These are phyloP conservation scores for Tricholoma sp. DNA, from an alignment of 768 basidiomycete genomes.

Conservation along the genomic window DNA sequence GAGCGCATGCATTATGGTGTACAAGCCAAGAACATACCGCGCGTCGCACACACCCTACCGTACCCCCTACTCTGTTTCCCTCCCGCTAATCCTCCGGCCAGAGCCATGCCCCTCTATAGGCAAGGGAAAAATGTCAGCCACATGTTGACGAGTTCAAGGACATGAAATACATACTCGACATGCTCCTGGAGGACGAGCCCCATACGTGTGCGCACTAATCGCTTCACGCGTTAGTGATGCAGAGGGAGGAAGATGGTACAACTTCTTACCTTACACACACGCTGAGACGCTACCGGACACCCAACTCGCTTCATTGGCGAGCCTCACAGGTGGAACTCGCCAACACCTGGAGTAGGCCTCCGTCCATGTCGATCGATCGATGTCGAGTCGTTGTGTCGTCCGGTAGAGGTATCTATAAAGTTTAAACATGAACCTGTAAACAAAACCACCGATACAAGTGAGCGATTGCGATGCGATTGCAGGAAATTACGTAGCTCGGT, in stretches of 20 bases:
- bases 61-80: background rate
- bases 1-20: background rate
- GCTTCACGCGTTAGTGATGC: background rate
- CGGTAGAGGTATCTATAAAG: background rate
- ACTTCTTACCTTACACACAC: background rate
- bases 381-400: background rate
- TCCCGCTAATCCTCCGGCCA: background rate
- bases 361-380: background rate
- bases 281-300: background rate
- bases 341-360: background rate
- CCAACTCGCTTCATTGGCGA: background rate
- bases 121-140: background rate
- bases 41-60: background rate
- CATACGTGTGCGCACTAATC: background rate
- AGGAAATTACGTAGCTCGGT: background rate
- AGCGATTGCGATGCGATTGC: background rate
- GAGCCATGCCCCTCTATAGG: background rate
- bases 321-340: background rate
- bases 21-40: background rate
- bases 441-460: background rate
- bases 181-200: background rate
- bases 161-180: background rate
- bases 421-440: too few species aligned
- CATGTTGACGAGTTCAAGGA: background rate
- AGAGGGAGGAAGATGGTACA: background rate